Conservation (phyloP, 495 filamentous ascomycete genomes). For the Trichoderma gamsii region DNA sequence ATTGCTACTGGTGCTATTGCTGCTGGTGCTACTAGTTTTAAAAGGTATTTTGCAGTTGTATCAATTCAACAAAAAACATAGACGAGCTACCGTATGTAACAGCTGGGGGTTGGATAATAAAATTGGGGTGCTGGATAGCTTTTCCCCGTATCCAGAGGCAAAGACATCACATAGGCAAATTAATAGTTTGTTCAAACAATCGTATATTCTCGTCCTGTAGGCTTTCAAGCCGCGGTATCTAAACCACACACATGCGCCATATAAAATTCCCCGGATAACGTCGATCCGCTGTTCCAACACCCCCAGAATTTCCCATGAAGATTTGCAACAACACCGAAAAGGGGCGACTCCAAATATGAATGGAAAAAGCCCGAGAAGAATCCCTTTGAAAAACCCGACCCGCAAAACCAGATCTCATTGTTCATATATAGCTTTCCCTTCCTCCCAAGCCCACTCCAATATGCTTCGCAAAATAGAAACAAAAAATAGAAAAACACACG, state of each 20-base stretch:
- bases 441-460: slow-evolving; percentile 2
- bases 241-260: slow-evolving; percentile 12
- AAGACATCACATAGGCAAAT: not conserved
- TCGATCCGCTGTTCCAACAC: not conserved
- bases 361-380: not conserved
- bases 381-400: not conserved
- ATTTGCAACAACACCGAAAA: not conserved
- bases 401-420: slow-evolving; percentile 7
- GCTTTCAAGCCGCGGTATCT: slow-evolving; percentile 13
- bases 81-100: too few species aligned
- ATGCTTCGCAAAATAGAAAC: slow-evolving; percentile 8
- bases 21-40: too few species aligned
- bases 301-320: not conserved
- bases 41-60: too few species aligned
- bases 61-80: too few species aligned
- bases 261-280: not conserved
- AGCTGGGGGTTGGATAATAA: too few species aligned
- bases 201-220: slow-evolving; percentile 14
- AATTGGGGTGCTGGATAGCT: too few species aligned
- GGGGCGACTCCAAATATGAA: not conserved
- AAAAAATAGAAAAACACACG: not conserved
- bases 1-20: too few species aligned
- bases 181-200: not conserved
- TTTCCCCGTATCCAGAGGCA: too few species aligned
- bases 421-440: not conserved